Evolutionary conservation across 2,329 filamentous ascomycete species (phyloP), one percentile per base, ranked within the genome.

Genomic region (Sarocladiaceae sp.): DNA sequence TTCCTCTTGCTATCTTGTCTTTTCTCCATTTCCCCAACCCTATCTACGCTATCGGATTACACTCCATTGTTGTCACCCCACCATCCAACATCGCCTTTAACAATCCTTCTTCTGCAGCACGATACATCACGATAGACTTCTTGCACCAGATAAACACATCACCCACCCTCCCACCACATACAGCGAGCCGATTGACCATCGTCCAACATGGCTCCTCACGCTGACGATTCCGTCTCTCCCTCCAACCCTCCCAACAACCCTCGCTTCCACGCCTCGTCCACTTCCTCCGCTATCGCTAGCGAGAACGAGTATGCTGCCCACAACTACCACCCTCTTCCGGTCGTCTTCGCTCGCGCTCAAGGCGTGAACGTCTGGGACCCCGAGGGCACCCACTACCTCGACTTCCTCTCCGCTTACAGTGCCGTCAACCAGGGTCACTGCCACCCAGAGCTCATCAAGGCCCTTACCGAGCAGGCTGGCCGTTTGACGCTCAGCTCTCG

Each of bases 341-440:
- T 99, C 55, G 94, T 96, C 66, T 97, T 97, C 71, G 80, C 93
- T 53, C 83, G 84, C 58, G 94, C 91, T 37, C 81, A 86, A 62
- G 94, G 93, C 47, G 87, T 87, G 65, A 86, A 88, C 55, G 94
- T 97, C 54, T 99, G 94, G 93, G 94, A 99, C 66, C 94, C 94
- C 17, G 94, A 99, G 76, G 91, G 89, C 65, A 88, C 86, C 62
- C 86, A 96, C 70, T 97, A 99, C 72, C 84, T 97, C 63, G 94
- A 99, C 75, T 99, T 97, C 74, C 84, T 99, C 59, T 97, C 93
- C 44, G 94, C 94, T 59, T 99, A 99, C 79, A 95, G 89, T 61
- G 94, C 94, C 56, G 91, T 97, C 67, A 97, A 97, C 77, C 93
- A 97, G 73, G 93, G 93, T 57, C 93, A 99, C 72, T 97, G 93